Evolutionary conservation across 768 basidiomycete species (phyloP).

Genomic region (Mycena floridula): DNA sequence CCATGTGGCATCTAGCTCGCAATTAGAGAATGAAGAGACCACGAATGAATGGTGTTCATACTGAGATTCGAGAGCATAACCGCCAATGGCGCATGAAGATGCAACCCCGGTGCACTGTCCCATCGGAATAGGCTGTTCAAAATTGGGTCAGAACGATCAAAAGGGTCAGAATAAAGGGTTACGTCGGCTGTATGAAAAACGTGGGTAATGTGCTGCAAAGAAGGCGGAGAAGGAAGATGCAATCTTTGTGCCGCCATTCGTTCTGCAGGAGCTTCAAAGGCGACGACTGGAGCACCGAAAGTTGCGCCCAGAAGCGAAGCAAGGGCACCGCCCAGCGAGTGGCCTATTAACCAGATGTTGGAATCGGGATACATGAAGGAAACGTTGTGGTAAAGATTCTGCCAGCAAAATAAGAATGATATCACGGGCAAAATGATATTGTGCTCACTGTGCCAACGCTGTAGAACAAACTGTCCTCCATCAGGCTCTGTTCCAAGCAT

Average conservation of each 20-base stretch:
- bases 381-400: conserved; percentile 88
- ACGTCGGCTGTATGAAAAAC: conserved; percentile 91
- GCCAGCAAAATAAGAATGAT: background rate
- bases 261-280: conserved; percentile 85
- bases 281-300: conserved; percentile 86
- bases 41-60: too few relatives aligned
- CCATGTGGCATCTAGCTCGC: conserved; percentile 89
- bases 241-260: conserved; percentile 70
- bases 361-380: conserved; percentile 75
- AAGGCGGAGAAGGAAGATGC: conserved; percentile 76
- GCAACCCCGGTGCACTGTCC: conserved; percentile 71
- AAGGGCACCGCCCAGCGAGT: conserved; percentile 86
- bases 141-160: too few relatives aligned
- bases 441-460: conserved; percentile 72
- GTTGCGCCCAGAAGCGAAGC: conserved; percentile 83
- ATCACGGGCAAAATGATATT: background rate
- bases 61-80: conserved; percentile 84
- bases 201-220: conserved; percentile 44
- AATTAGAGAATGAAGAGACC: too few relatives aligned
- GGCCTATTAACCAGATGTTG: conserved; percentile 86
- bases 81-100: conserved; percentile 75
- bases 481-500: conserved; percentile 78
- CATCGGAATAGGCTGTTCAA: conserved; percentile 88
- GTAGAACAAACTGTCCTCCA: conserved; percentile 91
- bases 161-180: too few relatives aligned